Base-by-base conservation (phyloP, 257 asterid species). In the Lycium ferocissimum region DNA sequence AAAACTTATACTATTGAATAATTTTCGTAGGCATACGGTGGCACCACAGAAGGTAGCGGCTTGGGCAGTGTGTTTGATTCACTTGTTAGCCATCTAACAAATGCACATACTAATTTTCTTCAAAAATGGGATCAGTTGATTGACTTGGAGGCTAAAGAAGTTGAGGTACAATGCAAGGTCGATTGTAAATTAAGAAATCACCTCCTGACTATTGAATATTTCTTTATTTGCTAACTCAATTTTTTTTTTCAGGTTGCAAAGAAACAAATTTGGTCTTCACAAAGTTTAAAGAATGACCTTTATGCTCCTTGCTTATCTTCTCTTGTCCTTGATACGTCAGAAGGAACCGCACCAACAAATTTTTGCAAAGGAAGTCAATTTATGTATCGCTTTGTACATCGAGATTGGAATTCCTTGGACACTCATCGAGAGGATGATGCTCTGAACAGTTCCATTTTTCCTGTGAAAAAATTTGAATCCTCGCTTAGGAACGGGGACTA, bases 91-190 rank as follows among this genome's bases (percentile, higher is more conserved):
- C 99, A 96, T 90, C 90, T 96, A 87, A 91, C 93, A 62, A 83
- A 84, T 71, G 89, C 83, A 22, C 98, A 96, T 82, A 83, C 91
- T 71, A 84, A 8, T 86, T 96, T 96, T 88, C 98, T 96, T 87
- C 92, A 87, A 83, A 93, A 91, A 84, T 96, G 99, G 99, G 98
- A 95, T 91, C 90, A 92, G 83, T 88, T 96, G 88, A 88, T 96
- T 85, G 99, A 96, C 91, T 91, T 96, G 89, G 99, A 96, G 91
- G 94, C 98, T 80, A 92, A 88, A 84, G 95, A 94, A 80, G 62
- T 87, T 88, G 98, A 95, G 99, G 98, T 95, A 91, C 82, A 61
- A 61, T 73, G 69, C 59, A 49, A 47, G 70, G 56, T 80, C 75
- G 11, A 70, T 22, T 57, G 66, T 88, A 58, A 71, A 71, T 70